Base-by-base conservation (phyloP, 2,329 filamentous ascomycete species). In the Ophidiomyces ophidiicola region DNA sequence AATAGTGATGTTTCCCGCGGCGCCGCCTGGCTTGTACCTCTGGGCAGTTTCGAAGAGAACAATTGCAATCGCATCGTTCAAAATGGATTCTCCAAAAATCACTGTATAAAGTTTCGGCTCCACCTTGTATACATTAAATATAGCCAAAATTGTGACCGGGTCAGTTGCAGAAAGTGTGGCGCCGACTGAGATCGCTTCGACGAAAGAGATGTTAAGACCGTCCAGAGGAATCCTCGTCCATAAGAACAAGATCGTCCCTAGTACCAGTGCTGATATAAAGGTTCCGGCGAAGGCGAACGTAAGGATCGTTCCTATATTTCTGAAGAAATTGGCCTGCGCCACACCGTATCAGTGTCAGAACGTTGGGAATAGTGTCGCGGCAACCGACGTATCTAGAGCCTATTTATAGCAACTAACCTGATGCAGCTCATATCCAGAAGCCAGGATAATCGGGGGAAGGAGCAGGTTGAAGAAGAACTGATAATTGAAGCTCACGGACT, bases 401-500 rank as follows among this genome's bases (percentile, higher is more conserved):
- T 26, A n/a, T 8, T 10, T 6, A 14, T 20, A 4, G 33, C n/a
- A 29, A 43, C 64, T 42, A 40, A 72, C 69, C 59, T 98, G 90
- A 60, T 98, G 90, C 45, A 98, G 64, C 63, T 98, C 90, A 64
- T 96, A 98, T 39, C 90, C 90, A 11, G 88, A 94, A 11, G 87
- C 88, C 19, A 98, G 72, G 58, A 98, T 98, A 57, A 98, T 98
- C 41, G 90, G 90, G 25, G 90, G 90, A n/a, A 98, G 81, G 8
- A 98, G 76, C 32, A 98, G 75, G 62, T 98, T 98, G 71, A 98
- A 98, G 71, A 98, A 98, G 69, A 96, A 94, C 58, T 96, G 87
- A 60, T 94, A 94, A 67, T 96, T 82, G 69, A 98, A 98, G 62
- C 81, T 93, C 55, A 98, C 86, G 48, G 84, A 78, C 57, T 83